Evolutionary conservation across 495 filamentous ascomycete species (phyloP).

Genomic region (Talaromyces adpressus): DNA sequence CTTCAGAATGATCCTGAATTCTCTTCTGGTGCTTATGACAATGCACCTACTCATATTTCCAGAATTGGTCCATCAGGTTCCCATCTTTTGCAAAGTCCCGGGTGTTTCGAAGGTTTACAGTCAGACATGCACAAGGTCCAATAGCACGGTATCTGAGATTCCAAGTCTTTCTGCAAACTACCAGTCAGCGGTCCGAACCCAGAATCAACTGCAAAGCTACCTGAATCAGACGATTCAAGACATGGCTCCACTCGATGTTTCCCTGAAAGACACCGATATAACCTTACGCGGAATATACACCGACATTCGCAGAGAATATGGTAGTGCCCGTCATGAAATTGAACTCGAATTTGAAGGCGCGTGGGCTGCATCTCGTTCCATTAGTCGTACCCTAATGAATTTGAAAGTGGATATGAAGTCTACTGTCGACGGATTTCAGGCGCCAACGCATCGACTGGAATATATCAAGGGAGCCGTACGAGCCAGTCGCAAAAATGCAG

Average conservation of each 20-base stretch:
- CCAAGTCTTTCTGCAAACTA: background rate
- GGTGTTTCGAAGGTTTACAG: slow-evolving; percentile 23
- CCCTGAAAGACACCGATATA: slow-evolving; percentile 31
- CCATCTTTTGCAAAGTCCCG: slow-evolving; percentile 23
- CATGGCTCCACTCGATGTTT: slow-evolving; percentile 20
- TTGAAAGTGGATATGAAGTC: slow-evolving; percentile 35
- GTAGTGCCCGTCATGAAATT: slow-evolving; percentile 28
- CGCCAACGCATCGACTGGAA: background rate
- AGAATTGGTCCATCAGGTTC: slow-evolving; percentile 32
- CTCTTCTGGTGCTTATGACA: slow-evolving; percentile 25
- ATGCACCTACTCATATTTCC: slow-evolving; percentile 34
- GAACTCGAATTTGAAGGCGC: slow-evolving; percentile 37
- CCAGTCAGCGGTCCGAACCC: slow-evolving; percentile 3
- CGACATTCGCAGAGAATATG: slow-evolving; percentile 24
- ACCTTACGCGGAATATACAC: slow-evolving; percentile 24
- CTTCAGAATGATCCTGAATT: slow-evolving; percentile 23
- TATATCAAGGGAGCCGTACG: background rate
- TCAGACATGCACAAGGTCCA: slow-evolving; percentile 20
- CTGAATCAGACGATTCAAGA: slow-evolving; percentile 26
- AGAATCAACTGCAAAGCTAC: slow-evolving; percentile 22
- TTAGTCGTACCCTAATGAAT: slow-evolving; percentile 31
- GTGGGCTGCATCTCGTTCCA: slow-evolving; percentile 27
- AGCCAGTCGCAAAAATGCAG: background rate
- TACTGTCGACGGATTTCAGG: slow-evolving; percentile 30
- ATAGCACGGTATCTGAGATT: background rate